These are phyloP conservation scores for Lactifluus echinatus DNA, from an alignment of 768 basidiomycete species.

Conservation along the genomic window DNA sequence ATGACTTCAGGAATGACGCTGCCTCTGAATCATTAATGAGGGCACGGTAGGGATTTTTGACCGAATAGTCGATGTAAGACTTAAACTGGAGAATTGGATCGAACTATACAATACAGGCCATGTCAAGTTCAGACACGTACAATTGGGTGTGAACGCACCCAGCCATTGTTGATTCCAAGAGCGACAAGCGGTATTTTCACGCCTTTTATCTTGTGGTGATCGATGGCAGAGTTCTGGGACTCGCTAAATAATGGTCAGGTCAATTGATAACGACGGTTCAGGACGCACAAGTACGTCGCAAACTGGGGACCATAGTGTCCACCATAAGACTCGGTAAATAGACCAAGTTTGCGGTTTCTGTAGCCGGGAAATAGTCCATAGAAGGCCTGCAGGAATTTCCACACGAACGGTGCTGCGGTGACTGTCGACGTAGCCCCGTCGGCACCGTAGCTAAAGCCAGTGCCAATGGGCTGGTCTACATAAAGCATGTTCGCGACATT, in stretches of 20 bases:
- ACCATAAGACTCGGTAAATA: slow-evolving; percentile 44
- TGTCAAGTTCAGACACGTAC: background rate
- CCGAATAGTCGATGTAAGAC: slow-evolving; percentile 41
- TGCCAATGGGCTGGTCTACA: slow-evolving; percentile 12
- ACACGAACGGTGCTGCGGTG: background rate
- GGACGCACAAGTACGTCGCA: slow-evolving; percentile 3
- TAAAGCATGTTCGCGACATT: slow-evolving; percentile 18
- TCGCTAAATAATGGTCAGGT: background rate
- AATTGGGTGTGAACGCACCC: background rate
- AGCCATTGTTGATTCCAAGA: background rate
- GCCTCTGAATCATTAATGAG: background rate
- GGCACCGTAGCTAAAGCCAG: background rate
- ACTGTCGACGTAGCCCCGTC: background rate
- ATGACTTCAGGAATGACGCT: background rate
- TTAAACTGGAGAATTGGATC: slow-evolving; percentile 36
- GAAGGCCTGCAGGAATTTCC: background rate
- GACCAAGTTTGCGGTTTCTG: slow-evolving; percentile 32
- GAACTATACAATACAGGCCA: background rate
- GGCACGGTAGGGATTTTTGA: slow-evolving; percentile 30
- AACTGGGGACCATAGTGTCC: slow-evolving; percentile 25
- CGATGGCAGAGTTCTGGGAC: background rate
- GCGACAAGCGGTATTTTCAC: background rate
- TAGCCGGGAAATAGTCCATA: slow-evolving; percentile 34
- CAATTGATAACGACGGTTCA: background rate
- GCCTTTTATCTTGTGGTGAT: background rate